These are phyloP conservation scores for Penicillium angulare DNA, from an alignment of 495 filamentous ascomycete species.

Conservation along the genomic window DNA sequence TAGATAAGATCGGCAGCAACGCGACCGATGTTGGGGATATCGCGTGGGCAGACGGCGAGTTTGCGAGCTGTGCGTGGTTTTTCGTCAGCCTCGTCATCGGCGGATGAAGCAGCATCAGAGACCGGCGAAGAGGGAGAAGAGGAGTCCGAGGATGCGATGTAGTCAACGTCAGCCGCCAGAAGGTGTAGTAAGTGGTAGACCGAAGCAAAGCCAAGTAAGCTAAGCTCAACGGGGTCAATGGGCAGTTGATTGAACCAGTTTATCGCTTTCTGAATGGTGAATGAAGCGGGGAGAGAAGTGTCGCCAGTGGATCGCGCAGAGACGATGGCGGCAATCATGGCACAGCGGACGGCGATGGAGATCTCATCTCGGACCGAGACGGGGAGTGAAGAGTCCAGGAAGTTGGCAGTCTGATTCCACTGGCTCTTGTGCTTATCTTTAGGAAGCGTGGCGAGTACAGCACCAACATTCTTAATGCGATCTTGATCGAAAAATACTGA, in stretches of 20 bases:
- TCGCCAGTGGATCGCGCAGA: slow-evolving; percentile 36
- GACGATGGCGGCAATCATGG: slow-evolving; percentile 74
- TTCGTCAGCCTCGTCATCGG: slow-evolving; percentile 36
- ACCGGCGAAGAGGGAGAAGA: slow-evolving; percentile 26
- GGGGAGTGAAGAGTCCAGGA: slow-evolving; percentile 47
- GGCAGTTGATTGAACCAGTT: slow-evolving; percentile 46
- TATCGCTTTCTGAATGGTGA: slow-evolving; percentile 44
- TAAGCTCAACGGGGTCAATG: slow-evolving; percentile 51
- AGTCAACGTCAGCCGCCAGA: slow-evolving; percentile 52
- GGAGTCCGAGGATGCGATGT: slow-evolving; percentile 39
- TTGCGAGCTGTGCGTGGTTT: slow-evolving; percentile 16
- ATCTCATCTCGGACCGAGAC: slow-evolving; percentile 61
- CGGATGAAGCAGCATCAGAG: slow-evolving; percentile 21
- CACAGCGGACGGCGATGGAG: slow-evolving; percentile 70
- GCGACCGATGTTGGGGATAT: slow-evolving; percentile 40
- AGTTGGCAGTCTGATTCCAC: slow-evolving; percentile 32
- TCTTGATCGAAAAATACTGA: slow-evolving; percentile 46
- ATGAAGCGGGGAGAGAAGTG: slow-evolving; percentile 30
- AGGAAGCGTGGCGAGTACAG: slow-evolving; percentile 50
- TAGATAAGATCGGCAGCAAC: slow-evolving; percentile 46
- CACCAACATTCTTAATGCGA: slow-evolving; percentile 45
- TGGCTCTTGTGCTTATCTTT: slow-evolving; percentile 37
- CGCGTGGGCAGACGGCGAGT: slow-evolving; percentile 16
- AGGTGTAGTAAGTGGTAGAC: slow-evolving; percentile 69
- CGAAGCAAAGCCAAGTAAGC: slow-evolving; percentile 75